Percentiles rank a stretch among this genome's conserved stretches.
phyloP scores from a whole-genome alignment of 1,284 basidiomycete genomes.

The Sanghuangporus sanghuang region DNA sequence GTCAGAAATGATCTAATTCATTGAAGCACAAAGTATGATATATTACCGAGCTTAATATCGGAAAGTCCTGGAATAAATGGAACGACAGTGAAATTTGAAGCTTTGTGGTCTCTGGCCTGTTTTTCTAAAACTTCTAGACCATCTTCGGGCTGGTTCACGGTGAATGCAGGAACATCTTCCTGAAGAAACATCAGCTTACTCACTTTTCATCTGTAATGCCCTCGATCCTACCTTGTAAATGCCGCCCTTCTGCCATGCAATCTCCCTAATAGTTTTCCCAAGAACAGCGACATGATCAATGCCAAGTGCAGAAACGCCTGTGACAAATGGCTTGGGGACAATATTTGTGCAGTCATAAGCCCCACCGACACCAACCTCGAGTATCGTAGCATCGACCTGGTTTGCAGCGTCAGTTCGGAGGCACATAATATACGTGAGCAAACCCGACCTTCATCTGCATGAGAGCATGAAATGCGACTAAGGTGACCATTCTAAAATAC shows the following conservation, averaged over 20 bases:
- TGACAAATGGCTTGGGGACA: conserved; percentile 84
- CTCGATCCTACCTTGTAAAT: conserved; percentile 79
- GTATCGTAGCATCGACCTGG: conserved; percentile 80
- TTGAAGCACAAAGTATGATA: background rate
- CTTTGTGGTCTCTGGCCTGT: conserved; percentile 63
- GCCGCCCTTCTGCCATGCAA: conserved; percentile 94
- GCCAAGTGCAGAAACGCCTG: conserved; percentile 88
- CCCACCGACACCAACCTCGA: conserved; percentile 98
- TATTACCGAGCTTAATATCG: conserved; percentile 59
- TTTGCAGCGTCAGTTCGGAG: conserved; percentile 3
- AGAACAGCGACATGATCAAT: conserved; percentile 92
- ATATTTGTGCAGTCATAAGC: conserved; percentile 96
- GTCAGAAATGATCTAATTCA: background rate
- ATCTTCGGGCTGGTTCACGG: conserved; percentile 71
- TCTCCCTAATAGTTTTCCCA: conserved; percentile 86
- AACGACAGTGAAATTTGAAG: conserved; percentile 62
- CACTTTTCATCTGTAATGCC: background rate
- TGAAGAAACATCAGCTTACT: conserved; percentile 25
- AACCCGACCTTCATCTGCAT: conserved; percentile 56
- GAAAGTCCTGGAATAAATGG: conserved; percentile 42
- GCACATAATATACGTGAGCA: background rate
- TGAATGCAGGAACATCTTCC: conserved; percentile 82
- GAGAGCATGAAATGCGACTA: conserved; percentile 92
- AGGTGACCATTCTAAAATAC: conserved; percentile 93
- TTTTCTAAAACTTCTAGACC: conserved; percentile 64